phyloP scores from a whole-genome alignment of 2,329 filamentous ascomycete genomes.

The Penicillium griseofulvum region DNA sequence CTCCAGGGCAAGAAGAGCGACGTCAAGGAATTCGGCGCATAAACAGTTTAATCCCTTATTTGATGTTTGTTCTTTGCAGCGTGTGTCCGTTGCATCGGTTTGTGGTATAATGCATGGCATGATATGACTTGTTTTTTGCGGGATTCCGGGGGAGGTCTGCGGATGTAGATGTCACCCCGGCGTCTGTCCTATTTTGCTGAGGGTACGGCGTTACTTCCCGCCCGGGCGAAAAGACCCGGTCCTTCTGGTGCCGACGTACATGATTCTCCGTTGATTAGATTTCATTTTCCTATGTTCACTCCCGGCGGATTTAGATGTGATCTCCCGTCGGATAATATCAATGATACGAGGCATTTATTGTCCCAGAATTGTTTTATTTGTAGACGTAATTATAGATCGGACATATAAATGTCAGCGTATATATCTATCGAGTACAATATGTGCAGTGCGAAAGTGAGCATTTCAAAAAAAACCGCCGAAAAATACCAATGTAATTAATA shows the following conservation, averaged over 20 bases:
- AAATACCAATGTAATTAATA: slow-evolving; percentile 13
- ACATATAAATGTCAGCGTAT: not conserved
- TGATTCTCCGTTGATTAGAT: slow-evolving; percentile 26
- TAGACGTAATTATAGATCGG: not conserved
- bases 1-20: slow-evolving; percentile 63
- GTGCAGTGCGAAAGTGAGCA: not conserved
- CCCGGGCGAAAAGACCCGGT: slow-evolving; percentile 27
- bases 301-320: slow-evolving; percentile 26
- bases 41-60: slow-evolving; percentile 28
- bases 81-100: slow-evolving; percentile 30
- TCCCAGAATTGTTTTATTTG: slow-evolving; percentile 3
- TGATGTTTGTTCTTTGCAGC: slow-evolving; percentile 29
- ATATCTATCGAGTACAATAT: too few relatives aligned
- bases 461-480: slow-evolving; percentile 1
- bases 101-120: slow-evolving; percentile 42
- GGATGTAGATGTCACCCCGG: slow-evolving; percentile 12
- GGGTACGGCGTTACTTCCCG: slow-evolving; percentile 30
- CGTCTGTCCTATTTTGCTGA: slow-evolving; percentile 29
- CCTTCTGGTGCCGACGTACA: slow-evolving; percentile 27
- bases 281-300: slow-evolving; percentile 27
- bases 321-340: slow-evolving; percentile 29
- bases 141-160: slow-evolving; percentile 13
- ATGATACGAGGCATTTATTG: slow-evolving; percentile 21
- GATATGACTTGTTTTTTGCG: slow-evolving; percentile 31
- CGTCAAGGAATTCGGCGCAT: slow-evolving; percentile 59